Evolutionary conservation across 1,284 basidiomycete species (phyloP).

Genomic region (Cutaneotrichosporon arboriforme): DNA sequence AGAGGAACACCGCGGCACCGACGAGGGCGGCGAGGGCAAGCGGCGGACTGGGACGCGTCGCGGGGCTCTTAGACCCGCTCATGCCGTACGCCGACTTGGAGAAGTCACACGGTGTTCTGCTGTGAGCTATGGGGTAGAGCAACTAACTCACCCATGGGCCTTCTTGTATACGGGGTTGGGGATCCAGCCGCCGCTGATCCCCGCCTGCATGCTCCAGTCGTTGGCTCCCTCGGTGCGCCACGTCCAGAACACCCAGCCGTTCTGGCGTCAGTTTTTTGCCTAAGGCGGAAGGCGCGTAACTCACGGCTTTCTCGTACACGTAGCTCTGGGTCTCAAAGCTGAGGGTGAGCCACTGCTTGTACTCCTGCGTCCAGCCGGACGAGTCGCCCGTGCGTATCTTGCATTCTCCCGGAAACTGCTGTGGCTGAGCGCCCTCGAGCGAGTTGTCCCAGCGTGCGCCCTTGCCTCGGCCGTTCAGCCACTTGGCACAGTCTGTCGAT

Average conservation of each 20-base stretch:
- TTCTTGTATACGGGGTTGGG: conserved; percentile 27
- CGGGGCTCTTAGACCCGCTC: too few species aligned
- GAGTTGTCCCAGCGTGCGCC: conserved; percentile 77
- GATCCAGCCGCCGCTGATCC: conserved; percentile 42
- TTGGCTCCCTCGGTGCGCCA: conserved; percentile 52
- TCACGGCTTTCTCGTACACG: conserved; percentile 44
- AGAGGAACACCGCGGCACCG: too few species aligned
- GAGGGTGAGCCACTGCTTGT: conserved; percentile 71
- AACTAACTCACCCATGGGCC: conserved; percentile 1
- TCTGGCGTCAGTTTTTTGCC: conserved; percentile 24
- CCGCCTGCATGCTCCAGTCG: conserved; percentile 58
- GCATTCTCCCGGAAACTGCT: conserved; percentile 11
- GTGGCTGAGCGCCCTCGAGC: neutral
- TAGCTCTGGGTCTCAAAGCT: conserved; percentile 75
- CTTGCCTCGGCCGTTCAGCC: conserved; percentile 63
- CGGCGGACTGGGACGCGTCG: too few species aligned
- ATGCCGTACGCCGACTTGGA: too few species aligned
- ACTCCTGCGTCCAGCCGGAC: conserved; percentile 63
- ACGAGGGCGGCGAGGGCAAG: too few species aligned
- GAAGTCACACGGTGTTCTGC: too few species aligned
- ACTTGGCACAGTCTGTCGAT: conserved; percentile 67
- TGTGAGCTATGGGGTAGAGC: neutral
- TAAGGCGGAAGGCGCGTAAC: conserved; percentile 1
- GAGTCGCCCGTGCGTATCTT: conserved; percentile 55
- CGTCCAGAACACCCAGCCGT: conserved; percentile 38